Percentiles rank a stretch among this genome's conserved stretches.
Evolutionary conservation across 495 filamentous ascomycete genomes (phyloP).

Genomic region (Letharia lupina): DNA sequence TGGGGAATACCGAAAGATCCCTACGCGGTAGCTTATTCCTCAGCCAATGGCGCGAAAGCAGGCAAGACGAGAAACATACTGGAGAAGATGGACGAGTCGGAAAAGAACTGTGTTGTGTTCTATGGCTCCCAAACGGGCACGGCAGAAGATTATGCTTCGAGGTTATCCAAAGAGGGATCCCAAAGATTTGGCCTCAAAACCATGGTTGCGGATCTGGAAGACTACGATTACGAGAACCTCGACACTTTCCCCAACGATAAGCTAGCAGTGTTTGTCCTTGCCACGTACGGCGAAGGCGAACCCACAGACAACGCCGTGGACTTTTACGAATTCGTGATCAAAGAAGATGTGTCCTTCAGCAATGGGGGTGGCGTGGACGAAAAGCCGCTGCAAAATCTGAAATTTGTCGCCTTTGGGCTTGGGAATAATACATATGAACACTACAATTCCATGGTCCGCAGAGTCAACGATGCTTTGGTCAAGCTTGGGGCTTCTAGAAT

Average conservation of each 20-base stretch:
- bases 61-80: slow-evolving; percentile 86
- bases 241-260: slow-evolving; percentile 85
- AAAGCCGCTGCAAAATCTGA: slow-evolving; percentile 70
- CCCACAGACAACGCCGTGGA: slow-evolving; percentile 98
- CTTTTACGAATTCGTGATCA: slow-evolving; percentile 92
- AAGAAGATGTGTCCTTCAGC: slow-evolving; percentile 74
- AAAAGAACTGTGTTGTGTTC: slow-evolving; percentile 97
- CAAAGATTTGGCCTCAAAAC: slow-evolving; percentile 95
- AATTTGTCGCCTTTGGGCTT: slow-evolving; percentile 91
- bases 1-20: slow-evolving; percentile 86
- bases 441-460: slow-evolving; percentile 97
- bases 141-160: slow-evolving; percentile 97
- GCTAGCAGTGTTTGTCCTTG: slow-evolving; percentile 88
- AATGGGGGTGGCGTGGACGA: slow-evolving; percentile 55
- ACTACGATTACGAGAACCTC: slow-evolving; percentile 94
- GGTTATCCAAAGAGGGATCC: slow-evolving; percentile 92
- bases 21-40: slow-evolving; percentile 62
- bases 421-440: slow-evolving; percentile 99
- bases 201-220: slow-evolving; percentile 96
- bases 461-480: slow-evolving; percentile 67
- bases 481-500: slow-evolving; percentile 79
- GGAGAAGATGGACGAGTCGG: slow-evolving; percentile 89
- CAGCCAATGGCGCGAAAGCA: slow-evolving; percentile 64
- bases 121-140: slow-evolving; percentile 98
- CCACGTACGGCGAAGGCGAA: slow-evolving; percentile 97